A percentile compares a stretch with the other conserved stretches of the same genome.
Evolutionary conservation across 2,329 filamentous ascomycete genomes (phyloP).

Genomic region (Sordariomycetes sp.): DNA sequence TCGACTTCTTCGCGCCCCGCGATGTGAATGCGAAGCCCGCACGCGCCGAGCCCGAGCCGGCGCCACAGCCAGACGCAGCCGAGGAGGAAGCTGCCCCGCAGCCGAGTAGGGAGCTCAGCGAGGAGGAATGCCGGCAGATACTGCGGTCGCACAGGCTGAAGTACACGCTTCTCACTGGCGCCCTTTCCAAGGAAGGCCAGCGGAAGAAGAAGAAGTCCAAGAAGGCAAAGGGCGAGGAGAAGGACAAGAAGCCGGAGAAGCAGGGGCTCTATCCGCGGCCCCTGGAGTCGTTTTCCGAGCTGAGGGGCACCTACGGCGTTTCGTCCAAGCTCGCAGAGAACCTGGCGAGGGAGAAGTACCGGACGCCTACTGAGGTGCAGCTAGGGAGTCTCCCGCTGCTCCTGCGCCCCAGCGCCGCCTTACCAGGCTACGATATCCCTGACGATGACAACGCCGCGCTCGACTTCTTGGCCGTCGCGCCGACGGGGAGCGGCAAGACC

Average conservation of each 20-base stretch:
- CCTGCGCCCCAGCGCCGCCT: conserved; percentile 43
- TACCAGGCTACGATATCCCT: conserved; percentile 18
- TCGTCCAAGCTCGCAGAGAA: conserved; percentile 67
- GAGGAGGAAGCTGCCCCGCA: conserved; percentile 7
- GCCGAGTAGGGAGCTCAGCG: conserved; percentile 34
- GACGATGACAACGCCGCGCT: conserved; percentile 25
- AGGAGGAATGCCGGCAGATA: conserved; percentile 63
- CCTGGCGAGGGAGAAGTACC: conserved; percentile 73
- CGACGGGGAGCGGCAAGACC: conserved; percentile 94
- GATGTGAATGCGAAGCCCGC: conserved; percentile 13
- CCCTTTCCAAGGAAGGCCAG: conserved; percentile 34
- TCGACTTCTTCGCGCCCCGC: conserved; percentile 50
- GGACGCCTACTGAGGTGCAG: conserved; percentile 86
- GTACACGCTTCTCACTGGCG: conserved; percentile 59
- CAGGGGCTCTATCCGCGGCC: conserved; percentile 68
- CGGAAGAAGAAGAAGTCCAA: conserved; percentile 32
- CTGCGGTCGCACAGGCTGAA: conserved; percentile 77
- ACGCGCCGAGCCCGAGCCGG: conserved; percentile 4
- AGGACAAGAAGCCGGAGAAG: conserved; percentile 41
- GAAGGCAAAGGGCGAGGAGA: conserved; percentile 16
- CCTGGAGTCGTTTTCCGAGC: conserved; percentile 62
- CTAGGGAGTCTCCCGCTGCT: conserved; percentile 75
- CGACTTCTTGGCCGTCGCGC: conserved; percentile 80
- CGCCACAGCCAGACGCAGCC: conserved; percentile 5
- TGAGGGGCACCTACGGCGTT: conserved; percentile 62